Base-by-base conservation (phyloP, 352 stramenopile genomes). In the Globisporangium mamillatum region DNA sequence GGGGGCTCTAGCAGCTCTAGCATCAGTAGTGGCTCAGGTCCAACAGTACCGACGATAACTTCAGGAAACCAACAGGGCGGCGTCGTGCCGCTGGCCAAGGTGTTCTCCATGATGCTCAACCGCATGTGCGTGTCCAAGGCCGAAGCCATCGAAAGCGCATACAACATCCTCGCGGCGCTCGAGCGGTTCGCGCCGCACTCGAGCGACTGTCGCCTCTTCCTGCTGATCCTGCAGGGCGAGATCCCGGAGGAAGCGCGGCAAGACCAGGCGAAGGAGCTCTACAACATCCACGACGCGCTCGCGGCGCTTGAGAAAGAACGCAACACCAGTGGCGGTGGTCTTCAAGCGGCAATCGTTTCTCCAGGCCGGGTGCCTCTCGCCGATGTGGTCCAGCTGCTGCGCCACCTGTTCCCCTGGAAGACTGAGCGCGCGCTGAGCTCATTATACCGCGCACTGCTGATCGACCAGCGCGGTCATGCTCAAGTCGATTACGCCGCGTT, bases 371-470 rank as follows among this genome's bases (percentile, higher is more conserved):
- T 93, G 2, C 75, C 67, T 1, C 50, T 91, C 1, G 73, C 78
- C 1, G 77, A 86, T 10, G 73, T 88, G 3, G 38, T 93, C 4
- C 76, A 72, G 18, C 72, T 80, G 0, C 58, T 93, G 7, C 70
- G 79, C 1, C 66, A 82, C 1, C 64, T 77, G 4, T 93, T 89
- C 62, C 82, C 85, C 0, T 93, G 82, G 82, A 93, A 93, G 63
- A 72, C 67, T 0, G 83, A 91, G 46, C 27, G 27, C 0, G 68
- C 74, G 10, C 70, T 91, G 16, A 76, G 66, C 53, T 60, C 76
- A 34, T 58, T 93, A 0, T 73, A 87, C 56, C 81, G 72, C 14
- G 68, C 81, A 1, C 38, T 91, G 5, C 67, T 91, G 0, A 7
- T 79, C 12, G 83, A 91, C 44, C 59, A 79, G 46, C 74, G 72